Base-by-base conservation (phyloP, 805 yeast species). In the Pichia phayaonensis region DNA sequence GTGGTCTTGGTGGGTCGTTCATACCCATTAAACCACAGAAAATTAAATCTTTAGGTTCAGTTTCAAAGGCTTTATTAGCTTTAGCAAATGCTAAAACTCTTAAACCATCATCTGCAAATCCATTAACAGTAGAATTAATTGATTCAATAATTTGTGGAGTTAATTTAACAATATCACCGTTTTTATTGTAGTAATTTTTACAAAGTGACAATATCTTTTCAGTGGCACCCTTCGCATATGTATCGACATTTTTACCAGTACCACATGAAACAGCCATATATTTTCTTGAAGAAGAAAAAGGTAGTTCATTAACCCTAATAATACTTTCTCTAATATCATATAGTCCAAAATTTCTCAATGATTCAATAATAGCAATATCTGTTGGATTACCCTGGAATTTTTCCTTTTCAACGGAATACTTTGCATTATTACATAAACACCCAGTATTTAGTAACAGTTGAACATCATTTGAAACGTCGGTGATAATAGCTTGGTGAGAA, bases 1-100 rank as follows among this genome's bases (percentile, higher is more conserved):
- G 82, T 11, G 90, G 85, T 61, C 99, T 80, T 51, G 99, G 99
- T 11, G 99, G 99, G 69, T 94, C 99, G 60, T 88, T 89, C 96
- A 94, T 90, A 50, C 97, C 98, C 56, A 89, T 75, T 43, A 94
- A 69, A 13, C 99, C 99, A 56, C 86, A 77, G 62, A 92, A 92
- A 2, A 79, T 73, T 57, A 94, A 73, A 26, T 79, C 83, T 0
- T 73, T 59, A 15, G 90, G 85, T 53, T 71, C 75, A 20, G 56
- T 57, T 20, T 63, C 69, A 53, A 69, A 68, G 18, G 67, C 61
- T 51, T 63, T 72, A 54, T 57, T 59, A 48, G 75, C 72, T 54
- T 75, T 79, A 5, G 94, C 96, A 68, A 90, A 79, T 0, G 87
- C 94, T 48, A 90, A 72, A 26, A 90, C 87, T 62, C 99, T 80